Evolutionary conservation across 139 green algal species (phyloP).

Genomic region (Picochlorum sp.): DNA sequence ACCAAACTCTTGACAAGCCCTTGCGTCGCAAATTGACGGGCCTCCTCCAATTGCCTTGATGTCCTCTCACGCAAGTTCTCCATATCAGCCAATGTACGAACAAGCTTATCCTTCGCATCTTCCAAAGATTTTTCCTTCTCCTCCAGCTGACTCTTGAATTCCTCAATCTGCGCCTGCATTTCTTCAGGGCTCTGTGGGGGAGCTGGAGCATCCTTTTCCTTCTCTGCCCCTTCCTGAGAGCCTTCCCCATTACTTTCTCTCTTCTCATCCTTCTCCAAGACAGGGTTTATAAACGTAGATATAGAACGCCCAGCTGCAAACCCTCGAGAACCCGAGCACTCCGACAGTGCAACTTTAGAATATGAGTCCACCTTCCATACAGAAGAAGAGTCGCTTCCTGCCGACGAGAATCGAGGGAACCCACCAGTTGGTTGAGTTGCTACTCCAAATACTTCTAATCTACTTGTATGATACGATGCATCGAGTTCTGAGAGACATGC

Average conservation of each 20-base stretch:
- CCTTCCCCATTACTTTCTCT: not conserved
- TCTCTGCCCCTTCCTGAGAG: not conserved
- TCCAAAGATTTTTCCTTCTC: slow-evolving; percentile 8
- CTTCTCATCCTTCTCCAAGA: too few species aligned
- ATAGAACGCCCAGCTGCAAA: too few species aligned
- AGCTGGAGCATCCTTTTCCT: slow-evolving; percentile 5
- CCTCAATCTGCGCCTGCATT: not conserved
- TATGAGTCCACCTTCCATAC: too few species aligned
- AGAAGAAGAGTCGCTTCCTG: too few species aligned
- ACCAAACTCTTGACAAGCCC: slow-evolving; percentile 78
- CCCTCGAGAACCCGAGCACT: too few species aligned
- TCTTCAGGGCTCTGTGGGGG: not conserved
- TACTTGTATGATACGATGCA: too few species aligned
- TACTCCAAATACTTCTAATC: too few species aligned
- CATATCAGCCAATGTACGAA: slow-evolving; percentile 80
- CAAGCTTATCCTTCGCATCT: slow-evolving; percentile 60
- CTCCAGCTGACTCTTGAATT: slow-evolving; percentile 15
- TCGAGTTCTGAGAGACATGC: too few species aligned
- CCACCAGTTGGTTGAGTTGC: too few species aligned
- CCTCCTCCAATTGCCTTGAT: slow-evolving; percentile 47
- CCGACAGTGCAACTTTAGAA: too few species aligned
- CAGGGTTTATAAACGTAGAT: too few species aligned
- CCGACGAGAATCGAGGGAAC: too few species aligned
- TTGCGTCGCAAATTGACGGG: slow-evolving; percentile 80
- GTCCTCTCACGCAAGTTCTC: slow-evolving; percentile 83